Conservation (phyloP, 495 filamentous ascomycete genomes). For the Penicillium goetzii region DNA sequence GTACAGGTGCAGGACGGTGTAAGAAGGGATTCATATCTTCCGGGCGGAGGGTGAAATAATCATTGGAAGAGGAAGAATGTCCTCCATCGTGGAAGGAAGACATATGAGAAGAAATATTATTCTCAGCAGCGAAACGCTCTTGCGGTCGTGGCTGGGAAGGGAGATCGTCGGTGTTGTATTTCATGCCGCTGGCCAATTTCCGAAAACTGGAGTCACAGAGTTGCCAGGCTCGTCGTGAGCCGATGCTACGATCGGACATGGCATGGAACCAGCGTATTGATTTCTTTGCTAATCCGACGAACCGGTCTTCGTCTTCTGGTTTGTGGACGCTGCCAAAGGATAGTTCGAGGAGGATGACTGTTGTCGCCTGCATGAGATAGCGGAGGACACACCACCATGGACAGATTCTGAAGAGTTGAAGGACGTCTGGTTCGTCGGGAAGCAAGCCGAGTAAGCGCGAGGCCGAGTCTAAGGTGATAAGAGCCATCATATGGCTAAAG, state of each 20-base stretch:
- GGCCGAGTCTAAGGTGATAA: slow-evolving; percentile 58
- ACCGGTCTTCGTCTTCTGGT: slow-evolving; percentile 49
- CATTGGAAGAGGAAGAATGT: neutral
- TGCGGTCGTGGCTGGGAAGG: slow-evolving; percentile 28
- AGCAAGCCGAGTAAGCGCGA: slow-evolving; percentile 56
- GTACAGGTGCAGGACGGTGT: slow-evolving; percentile 8
- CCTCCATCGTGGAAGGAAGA: neutral
- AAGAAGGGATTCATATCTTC: slow-evolving; percentile 23
- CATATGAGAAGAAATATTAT: neutral
- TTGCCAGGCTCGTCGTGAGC: slow-evolving; percentile 59
- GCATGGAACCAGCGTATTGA: slow-evolving; percentile 58
- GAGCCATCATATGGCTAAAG: slow-evolving; percentile 60
- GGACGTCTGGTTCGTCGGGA: slow-evolving; percentile 46
- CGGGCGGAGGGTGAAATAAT: slow-evolving; percentile 20
- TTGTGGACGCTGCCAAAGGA: slow-evolving; percentile 59
- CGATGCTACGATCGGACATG: slow-evolving; percentile 56
- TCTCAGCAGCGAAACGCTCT: slow-evolving; percentile 4
- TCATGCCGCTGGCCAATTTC: slow-evolving; percentile 36
- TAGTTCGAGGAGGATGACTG: slow-evolving; percentile 64
- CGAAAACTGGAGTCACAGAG: slow-evolving; percentile 31
- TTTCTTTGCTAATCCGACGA: slow-evolving; percentile 56
- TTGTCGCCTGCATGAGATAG: slow-evolving; percentile 64
- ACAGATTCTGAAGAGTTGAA: slow-evolving; percentile 54
- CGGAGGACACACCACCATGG: slow-evolving; percentile 71
- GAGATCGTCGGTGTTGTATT: slow-evolving; percentile 42